Evolutionary conservation across 305 asterid genomes (phyloP).

Genomic region (Fraxinus nigra): DNA sequence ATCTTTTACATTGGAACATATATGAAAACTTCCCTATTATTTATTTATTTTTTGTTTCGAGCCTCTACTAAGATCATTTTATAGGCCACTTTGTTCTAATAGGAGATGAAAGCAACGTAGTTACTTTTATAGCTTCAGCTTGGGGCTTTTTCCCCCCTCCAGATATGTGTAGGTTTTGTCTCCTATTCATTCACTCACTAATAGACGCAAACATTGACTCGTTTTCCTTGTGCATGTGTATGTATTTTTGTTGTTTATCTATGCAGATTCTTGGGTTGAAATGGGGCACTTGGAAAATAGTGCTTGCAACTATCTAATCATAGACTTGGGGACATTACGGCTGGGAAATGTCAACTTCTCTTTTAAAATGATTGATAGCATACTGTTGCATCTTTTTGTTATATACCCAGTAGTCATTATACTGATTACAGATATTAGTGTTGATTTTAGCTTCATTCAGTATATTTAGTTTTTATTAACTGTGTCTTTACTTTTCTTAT

Average conservation of each 20-base stretch:
- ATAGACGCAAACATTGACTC: not conserved
- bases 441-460: not conserved
- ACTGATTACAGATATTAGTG: not conserved
- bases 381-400: not conserved
- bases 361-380: not conserved
- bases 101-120: not conserved
- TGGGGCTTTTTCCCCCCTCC: not conserved
- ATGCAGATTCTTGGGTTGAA: slow-evolving; percentile 6
- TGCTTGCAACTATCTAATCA: not conserved
- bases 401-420: not conserved
- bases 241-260: not conserved
- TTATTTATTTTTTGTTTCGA: not conserved
- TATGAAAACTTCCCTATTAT: not conserved
- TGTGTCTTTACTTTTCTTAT: slow-evolving; percentile 15
- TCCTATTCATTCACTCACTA: not conserved
- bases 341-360: not conserved
- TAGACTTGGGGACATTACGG: not conserved
- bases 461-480: not conserved
- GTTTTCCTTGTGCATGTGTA: not conserved
- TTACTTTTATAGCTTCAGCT: not conserved
- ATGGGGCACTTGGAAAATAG: not conserved
- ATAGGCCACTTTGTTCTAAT: not conserved
- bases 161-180: not conserved
- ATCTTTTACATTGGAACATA: not conserved
- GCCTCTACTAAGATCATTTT: not conserved